Base-by-base conservation (phyloP, 495 filamentous ascomycete species). In the Aspergillus nanangensis region DNA sequence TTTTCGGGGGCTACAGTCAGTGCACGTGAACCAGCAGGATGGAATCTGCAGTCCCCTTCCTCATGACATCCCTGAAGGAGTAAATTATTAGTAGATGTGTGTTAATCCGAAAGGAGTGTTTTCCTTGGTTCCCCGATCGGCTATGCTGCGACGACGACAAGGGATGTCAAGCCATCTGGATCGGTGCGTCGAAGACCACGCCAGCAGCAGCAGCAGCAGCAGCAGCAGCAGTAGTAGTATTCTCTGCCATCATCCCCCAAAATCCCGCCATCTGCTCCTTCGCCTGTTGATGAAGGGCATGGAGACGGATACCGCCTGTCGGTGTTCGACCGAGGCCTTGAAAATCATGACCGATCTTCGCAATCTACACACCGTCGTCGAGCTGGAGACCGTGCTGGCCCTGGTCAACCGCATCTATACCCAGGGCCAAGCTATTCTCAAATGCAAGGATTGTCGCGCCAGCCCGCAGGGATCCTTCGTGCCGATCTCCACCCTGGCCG, bases 321-420 rank as follows among this genome's bases (percentile, higher is more conserved):
- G 50, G 14, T 67, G 64, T 40, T 60, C 56, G 4, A 45, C 57
- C 1, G 45, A 54, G 3, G 43, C 45, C 1, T 19, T 65, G 44
- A 53, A 63, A 17, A 55, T 61, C 14, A 47, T 61, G 53, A 45
- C 46, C 7, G 59, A 63, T 24, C 43, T 62, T 21, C 59, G 53
- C 23, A 60, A 54, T 41, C 31, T 59, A 8, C 56, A 61, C 22
- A 52, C 57, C 0, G 62, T 63, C 15, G 48, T 65, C 1, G 54
- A 67, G 9, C 45, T 65, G 1, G 60, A 54, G 19, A 63, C 52
- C 0, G 54, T 65, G 19, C 49, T 67, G 1, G 50, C 52, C 31
- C 41, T 65, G 22, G 52, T 56, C 10, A 44, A 61, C 8, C 60
- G 64, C 3, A 44, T 67, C 8, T 56, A 57, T 22, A 29, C n/a